These are phyloP conservation scores for Friedmanniomyces endolithicus DNA, from an alignment of 495 filamentous ascomycete genomes.

Conservation along the genomic window DNA sequence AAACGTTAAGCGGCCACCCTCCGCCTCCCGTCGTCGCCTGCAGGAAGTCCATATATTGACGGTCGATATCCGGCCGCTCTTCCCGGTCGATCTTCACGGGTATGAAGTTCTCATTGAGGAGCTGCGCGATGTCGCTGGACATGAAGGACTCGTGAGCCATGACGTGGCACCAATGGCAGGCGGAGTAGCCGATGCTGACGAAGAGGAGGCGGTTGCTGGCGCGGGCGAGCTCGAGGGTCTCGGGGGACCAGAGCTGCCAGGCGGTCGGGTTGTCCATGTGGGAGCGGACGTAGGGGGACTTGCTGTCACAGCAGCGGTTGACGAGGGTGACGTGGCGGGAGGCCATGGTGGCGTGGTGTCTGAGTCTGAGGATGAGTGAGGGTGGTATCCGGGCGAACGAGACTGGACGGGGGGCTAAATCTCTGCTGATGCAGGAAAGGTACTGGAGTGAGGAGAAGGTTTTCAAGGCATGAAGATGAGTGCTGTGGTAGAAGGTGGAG, in stretches of 20 bases:
- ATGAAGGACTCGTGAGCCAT: constrained; percentile 92
- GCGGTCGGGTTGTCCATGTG: constrained; percentile 79
- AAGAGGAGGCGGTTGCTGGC: constrained; percentile 77
- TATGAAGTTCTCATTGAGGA: constrained; percentile 80
- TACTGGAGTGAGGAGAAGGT: background rate
- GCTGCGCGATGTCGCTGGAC: constrained; percentile 61
- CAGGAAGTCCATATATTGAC: constrained; percentile 97
- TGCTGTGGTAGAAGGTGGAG: background rate
- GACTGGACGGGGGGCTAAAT: background rate
- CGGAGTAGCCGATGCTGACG: constrained; percentile 88
- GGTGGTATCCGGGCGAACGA: background rate
- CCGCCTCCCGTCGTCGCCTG: constrained; percentile 86
- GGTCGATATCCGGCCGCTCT: constrained; percentile 88
- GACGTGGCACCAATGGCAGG: constrained; percentile 81
- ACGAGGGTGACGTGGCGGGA: constrained; percentile 31
- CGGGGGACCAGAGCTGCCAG: constrained; percentile 81
- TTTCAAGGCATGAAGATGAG: background rate
- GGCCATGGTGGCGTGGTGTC: constrained; percentile 1
- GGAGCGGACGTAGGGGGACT: constrained; percentile 67
- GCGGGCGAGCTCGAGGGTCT: constrained; percentile 63
- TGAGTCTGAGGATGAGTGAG: background rate
- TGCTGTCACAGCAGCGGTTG: constrained; percentile 63
- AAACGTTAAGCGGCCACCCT: constrained; percentile 94
- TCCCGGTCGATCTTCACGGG: constrained; percentile 91
- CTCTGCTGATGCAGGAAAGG: background rate